Evolutionary conservation across 306 rosid genomes (phyloP).

Genomic region (Trifolium dubium): DNA sequence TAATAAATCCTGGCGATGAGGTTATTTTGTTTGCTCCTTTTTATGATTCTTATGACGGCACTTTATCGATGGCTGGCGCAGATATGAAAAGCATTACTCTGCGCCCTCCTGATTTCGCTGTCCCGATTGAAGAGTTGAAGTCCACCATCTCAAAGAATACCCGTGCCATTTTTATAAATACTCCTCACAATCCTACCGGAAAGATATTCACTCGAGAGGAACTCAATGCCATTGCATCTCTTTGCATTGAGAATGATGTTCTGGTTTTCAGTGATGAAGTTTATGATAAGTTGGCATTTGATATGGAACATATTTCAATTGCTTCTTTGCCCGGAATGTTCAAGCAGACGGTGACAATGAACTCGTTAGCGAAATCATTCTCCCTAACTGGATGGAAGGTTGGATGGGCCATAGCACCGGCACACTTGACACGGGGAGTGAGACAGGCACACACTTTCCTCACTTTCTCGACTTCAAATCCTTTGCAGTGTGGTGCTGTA

Average conservation of each 20-base stretch:
- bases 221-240: slow-evolving; percentile 71
- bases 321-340: slow-evolving; percentile 94
- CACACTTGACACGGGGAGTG: slow-evolving; percentile 80
- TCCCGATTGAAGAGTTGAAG: slow-evolving; percentile 70
- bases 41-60: slow-evolving; percentile 69
- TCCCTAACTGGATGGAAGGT: slow-evolving; percentile 92
- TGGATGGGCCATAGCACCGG: slow-evolving; percentile 89
- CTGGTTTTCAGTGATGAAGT: slow-evolving; percentile 83
- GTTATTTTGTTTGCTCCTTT: slow-evolving; percentile 86
- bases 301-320: slow-evolving; percentile 80
- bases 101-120: slow-evolving; percentile 67
- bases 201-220: slow-evolving; percentile 81
- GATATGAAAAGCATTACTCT: slow-evolving; percentile 60
- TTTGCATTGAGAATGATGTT: slow-evolving; percentile 88
- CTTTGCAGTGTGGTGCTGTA: slow-evolving; percentile 85
- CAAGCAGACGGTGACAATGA: slow-evolving; percentile 83
- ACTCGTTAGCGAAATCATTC: slow-evolving; percentile 84
- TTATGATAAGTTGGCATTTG: slow-evolving; percentile 83
- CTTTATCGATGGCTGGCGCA: slow-evolving; percentile 88
- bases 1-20: slow-evolving; percentile 92
- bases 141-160: slow-evolving; percentile 64
- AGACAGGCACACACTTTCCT: slow-evolving; percentile 65
- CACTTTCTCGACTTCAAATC: slow-evolving; percentile 69
- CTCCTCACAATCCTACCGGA: slow-evolving; percentile 91
- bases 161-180: slow-evolving; percentile 72